phyloP scores from a whole-genome alignment of 2,329 filamentous ascomycete genomes.

The Leptodontidium sp. region DNA sequence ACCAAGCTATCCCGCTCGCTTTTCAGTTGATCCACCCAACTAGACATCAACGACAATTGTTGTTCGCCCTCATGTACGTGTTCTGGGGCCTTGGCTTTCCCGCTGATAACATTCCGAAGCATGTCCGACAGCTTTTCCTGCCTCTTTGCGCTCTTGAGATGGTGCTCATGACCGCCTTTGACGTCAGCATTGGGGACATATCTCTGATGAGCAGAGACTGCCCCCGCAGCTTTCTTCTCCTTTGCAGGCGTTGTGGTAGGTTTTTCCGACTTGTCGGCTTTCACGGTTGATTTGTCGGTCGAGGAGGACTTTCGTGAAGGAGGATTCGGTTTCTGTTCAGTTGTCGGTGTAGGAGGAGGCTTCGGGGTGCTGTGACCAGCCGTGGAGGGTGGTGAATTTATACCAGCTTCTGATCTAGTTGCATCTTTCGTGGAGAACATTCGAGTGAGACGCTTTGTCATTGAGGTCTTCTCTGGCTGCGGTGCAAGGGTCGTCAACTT shows the following conservation, averaged over 20 bases:
- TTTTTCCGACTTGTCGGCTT: slow-evolving; percentile 46
- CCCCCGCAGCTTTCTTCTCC: slow-evolving; percentile 42
- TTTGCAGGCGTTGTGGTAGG: slow-evolving; percentile 39
- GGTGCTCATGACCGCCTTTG: slow-evolving; percentile 82
- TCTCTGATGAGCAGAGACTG: slow-evolving; percentile 49
- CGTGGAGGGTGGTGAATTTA: slow-evolving; percentile 36
- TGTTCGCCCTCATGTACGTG: slow-evolving; percentile 68
- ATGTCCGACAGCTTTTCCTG: slow-evolving; percentile 96
- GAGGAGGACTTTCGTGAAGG: slow-evolving; percentile 55
- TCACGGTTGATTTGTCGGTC: slow-evolving; percentile 50
- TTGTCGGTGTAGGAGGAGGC: slow-evolving; percentile 39
- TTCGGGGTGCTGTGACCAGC: slow-evolving; percentile 44
- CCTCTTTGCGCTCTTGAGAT: slow-evolving; percentile 86
- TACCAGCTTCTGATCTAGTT: slow-evolving; percentile 38
- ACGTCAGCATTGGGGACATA: slow-evolving; percentile 59
- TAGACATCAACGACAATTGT: slow-evolving; percentile 91
- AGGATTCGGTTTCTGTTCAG: slow-evolving; percentile 48
- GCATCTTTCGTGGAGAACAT: slow-evolving; percentile 70
- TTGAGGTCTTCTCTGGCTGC: slow-evolving; percentile 61
- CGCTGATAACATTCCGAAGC: slow-evolving; percentile 82
- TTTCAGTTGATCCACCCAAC: slow-evolving; percentile 93
- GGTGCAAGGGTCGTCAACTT: slow-evolving; percentile 35
- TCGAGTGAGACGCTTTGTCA: slow-evolving; percentile 70
- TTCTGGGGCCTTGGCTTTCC: slow-evolving; percentile 80
- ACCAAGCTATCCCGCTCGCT: slow-evolving; percentile 82